Evolutionary conservation across 371 early-diverging fungal species (phyloP), one percentile per base, ranked within the genome.

Genomic region (Apophysomyces ossiformis): DNA sequence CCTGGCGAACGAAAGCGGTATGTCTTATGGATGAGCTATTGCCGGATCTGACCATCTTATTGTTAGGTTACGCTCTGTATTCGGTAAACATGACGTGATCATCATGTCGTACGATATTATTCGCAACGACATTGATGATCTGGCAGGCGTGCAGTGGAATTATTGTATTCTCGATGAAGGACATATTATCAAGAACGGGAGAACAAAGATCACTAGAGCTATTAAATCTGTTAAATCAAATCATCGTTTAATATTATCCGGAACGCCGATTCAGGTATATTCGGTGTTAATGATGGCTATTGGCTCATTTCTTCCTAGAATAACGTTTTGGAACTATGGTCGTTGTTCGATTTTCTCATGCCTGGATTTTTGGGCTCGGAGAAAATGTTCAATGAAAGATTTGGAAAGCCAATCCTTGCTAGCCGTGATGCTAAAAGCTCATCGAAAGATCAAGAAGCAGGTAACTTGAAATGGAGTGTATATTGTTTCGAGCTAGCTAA

Each of bases 151-250:
- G 43, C 78, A 87, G 38, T 99, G 93, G 92, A 97, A 98, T 80
- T 99, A 98, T 75, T 94, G 97, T 69, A 91, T 99, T 64, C 81
- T 99, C 41, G 99, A 99, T 80, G 99, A 99, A 85, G 99, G 99
- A 0, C 99, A 99, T 76, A 89, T 97, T 41, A 98, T 99, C 76
- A 96, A 96, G 77, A 99, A 99, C 75, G 90, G 93, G 13, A 90
- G 91, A 61, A 96, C 99, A 35, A 94, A 98, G 67, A 89, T 99
- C 32, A 98, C 96, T 39, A 90, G 91, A 71, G 91, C 96, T 0
- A 93, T 92, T 69, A 96, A 96, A 76, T 74, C 89, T 41, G 66
- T 95, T 26, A 78, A 82, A 71, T 95, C 99, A 15, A 89, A 91
- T 62, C 93, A 97, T 71, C 89, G 98, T 0, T 82, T 99, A 56